Evolutionary conservation across 805 yeast species (phyloP).

Genomic region (Yamadazyma phyllophila): DNA sequence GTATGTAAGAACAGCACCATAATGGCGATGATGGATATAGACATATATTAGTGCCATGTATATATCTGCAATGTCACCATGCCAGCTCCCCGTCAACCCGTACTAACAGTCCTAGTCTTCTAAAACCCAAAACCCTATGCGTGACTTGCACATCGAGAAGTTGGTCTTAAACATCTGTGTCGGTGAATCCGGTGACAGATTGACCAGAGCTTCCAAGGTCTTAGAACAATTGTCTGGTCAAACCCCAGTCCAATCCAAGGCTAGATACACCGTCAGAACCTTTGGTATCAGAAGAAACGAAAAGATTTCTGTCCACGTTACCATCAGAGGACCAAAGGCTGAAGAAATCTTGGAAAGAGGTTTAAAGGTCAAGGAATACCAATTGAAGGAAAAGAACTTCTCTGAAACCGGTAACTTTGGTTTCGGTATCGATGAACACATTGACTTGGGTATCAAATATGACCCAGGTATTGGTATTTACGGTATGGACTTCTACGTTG

Average conservation of each 20-base stretch:
- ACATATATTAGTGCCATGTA: no score
- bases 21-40: no score
- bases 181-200: conserved; percentile 99
- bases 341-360: conserved; percentile 99
- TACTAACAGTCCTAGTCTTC: conserved; percentile 14
- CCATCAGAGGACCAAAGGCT: conserved; percentile 98
- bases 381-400: conserved; percentile 91
- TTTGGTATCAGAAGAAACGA: conserved; percentile 99
- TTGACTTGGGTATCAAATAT: conserved; percentile 99
- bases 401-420: conserved; percentile 99
- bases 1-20: conserved; percentile 2
- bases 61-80: no score
- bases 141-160: conserved; percentile 98
- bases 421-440: conserved; percentile 99
- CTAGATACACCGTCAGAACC: conserved; percentile 99
- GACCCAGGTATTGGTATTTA: conserved; percentile 99
- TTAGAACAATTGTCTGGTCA: conserved; percentile 99
- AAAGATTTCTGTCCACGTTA: conserved; percentile 98
- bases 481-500: conserved; percentile 99
- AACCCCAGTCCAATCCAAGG: conserved; percentile 99
- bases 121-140: conserved; percentile 85
- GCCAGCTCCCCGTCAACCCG: no score
- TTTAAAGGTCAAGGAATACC: conserved; percentile 99
- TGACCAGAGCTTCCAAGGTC: conserved; percentile 99
- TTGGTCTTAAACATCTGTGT: conserved; percentile 99